These are phyloP conservation scores for Entophlyctis luteolus DNA, from an alignment of 192 early-diverging fungal genomes.

Conservation along the genomic window DNA sequence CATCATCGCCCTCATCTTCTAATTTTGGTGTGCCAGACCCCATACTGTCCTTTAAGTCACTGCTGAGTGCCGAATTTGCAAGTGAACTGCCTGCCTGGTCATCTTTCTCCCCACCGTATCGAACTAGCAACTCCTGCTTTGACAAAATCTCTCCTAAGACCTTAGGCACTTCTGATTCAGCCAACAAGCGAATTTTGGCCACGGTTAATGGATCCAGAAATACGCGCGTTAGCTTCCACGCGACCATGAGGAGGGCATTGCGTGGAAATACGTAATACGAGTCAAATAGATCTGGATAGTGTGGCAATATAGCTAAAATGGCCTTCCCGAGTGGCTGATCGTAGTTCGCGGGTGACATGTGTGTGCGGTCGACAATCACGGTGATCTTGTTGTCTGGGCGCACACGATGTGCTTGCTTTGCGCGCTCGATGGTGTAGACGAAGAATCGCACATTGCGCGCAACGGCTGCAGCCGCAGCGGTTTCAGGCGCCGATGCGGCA, in stretches of 20 bases:
- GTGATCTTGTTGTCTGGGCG: conserved; percentile 17
- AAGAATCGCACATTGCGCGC: conserved; percentile 25
- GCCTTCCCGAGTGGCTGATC: conserved; percentile 28
- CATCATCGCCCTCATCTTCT: background rate
- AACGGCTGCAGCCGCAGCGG: background rate
- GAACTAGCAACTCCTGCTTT: background rate
- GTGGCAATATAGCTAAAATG: conserved; percentile 21
- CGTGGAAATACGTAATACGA: conserved; percentile 32
- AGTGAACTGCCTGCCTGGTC: too few relatives aligned
- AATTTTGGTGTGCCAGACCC: background rate
- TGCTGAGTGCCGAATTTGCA: too few relatives aligned
- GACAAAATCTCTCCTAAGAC: background rate
- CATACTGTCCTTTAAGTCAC: too few relatives aligned
- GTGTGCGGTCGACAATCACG: conserved; percentile 25
- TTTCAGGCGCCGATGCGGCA: background rate
- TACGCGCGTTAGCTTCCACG: conserved; percentile 30
- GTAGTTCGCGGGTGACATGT: conserved; percentile 23
- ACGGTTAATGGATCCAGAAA: conserved; percentile 28
- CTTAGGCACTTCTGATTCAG: conserved; percentile 5
- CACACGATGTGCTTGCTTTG: conserved; percentile 3
- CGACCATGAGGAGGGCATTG: conserved; percentile 28
- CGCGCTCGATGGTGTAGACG: conserved; percentile 27
- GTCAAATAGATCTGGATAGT: conserved; percentile 29
- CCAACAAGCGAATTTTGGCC: conserved; percentile 12
- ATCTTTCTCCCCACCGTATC: too few relatives aligned